Percentiles rank a stretch among this genome's conserved stretches.
phyloP scores from a whole-genome alignment of 345 rosid genomes.

The Euphorbia peplus region DNA sequence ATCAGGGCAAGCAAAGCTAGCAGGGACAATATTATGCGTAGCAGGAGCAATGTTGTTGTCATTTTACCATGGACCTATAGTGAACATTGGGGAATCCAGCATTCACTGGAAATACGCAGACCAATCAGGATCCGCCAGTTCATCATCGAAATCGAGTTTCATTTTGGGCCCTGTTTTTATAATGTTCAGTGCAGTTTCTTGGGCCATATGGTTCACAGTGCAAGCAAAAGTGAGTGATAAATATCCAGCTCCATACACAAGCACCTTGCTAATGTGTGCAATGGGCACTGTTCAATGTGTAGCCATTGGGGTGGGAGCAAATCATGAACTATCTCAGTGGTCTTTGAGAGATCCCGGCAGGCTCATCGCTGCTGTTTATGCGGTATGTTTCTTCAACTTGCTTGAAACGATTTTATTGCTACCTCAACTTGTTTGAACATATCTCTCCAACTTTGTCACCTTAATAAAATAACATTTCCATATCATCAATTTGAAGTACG shows the following conservation, averaged over 20 bases:
- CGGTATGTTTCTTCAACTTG: conserved; percentile 37
- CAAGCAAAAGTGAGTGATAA: conserved; percentile 61
- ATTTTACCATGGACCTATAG: conserved; percentile 66
- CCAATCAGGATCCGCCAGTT: conserved; percentile 20
- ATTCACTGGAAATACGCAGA: conserved; percentile 77
- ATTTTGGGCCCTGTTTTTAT: conserved; percentile 61
- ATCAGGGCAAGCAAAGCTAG: conserved; percentile 74
- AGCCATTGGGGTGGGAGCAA: conserved; percentile 36
- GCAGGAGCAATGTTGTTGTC: conserved; percentile 92
- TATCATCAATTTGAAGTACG: no score
- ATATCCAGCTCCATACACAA: conserved; percentile 81
- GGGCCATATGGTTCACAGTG: conserved; percentile 78
- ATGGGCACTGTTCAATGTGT: conserved; percentile 67
- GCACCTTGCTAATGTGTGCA: conserved; percentile 64
- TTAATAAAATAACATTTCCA: no score
- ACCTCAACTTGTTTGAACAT: no score
- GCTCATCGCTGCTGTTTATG: conserved; percentile 58
- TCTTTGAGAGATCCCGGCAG: conserved; percentile 50
- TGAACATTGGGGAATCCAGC: conserved; percentile 55
- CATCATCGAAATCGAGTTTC: conserved; percentile 35
- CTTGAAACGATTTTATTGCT: no score
- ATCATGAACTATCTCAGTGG: conserved; percentile 54
- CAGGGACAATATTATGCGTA: conserved; percentile 74
- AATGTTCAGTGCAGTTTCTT: conserved; percentile 50
- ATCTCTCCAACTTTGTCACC: no score